Evolutionary conservation across 305 asterid genomes (phyloP).

Genomic region (Rubia occidens): DNA sequence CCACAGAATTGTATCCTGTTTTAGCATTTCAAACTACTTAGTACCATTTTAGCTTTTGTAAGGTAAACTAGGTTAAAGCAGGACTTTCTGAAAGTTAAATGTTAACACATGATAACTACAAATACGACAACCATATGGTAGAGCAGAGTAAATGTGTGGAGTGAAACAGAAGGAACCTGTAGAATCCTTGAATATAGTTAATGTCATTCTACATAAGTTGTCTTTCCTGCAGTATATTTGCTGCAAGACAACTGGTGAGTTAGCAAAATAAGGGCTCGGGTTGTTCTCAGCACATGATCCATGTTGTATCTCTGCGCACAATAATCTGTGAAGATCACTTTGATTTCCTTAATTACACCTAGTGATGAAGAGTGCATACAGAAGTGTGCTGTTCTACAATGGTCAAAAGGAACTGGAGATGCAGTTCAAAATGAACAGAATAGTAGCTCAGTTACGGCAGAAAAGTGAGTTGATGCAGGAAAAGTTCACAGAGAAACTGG

Average conservation of each 20-base stretch:
- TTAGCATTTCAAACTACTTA: neutral
- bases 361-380: conserved; percentile 75
- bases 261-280: neutral
- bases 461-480: conserved; percentile 84
- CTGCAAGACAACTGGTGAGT: neutral
- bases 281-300: neutral
- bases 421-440: conserved; percentile 77
- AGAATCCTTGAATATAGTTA: neutral
- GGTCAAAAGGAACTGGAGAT: conserved; percentile 86
- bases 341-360: conserved; percentile 32
- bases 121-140: neutral
- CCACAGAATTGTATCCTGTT: conserved; percentile 83
- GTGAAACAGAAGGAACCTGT: neutral
- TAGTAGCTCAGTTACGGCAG: conserved; percentile 71
- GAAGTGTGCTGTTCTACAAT: conserved; percentile 67
- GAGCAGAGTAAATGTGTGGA: neutral
- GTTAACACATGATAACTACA: neutral
- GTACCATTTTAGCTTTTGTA: neutral
- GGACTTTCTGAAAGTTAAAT: conserved; percentile 1
- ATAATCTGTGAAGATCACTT: neutral
- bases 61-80: neutral
- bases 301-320: neutral
- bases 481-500: conserved; percentile 71
- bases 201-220: neutral
- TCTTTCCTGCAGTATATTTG: neutral